Evolutionary conservation across 148 eudicot genomes (phyloP), one percentile per base, ranked within the genome.

Genomic region (Polygonum aviculare): DNA sequence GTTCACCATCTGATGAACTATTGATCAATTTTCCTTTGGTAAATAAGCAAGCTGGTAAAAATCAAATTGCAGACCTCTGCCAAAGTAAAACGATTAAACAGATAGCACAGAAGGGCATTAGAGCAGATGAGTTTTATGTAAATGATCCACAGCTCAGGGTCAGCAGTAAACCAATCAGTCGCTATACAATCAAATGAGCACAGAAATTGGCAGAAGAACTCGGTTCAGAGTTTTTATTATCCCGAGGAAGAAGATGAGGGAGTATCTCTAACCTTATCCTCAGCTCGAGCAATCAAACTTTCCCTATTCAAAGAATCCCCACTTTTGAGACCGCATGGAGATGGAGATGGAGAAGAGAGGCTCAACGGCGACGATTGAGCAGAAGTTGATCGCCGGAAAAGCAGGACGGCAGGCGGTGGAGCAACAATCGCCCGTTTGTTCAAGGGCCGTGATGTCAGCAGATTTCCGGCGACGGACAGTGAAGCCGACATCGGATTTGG

Each of bases 401-500:
- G 72, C 14, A 67, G 21, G 2, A 38, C 72, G 4, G 72, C n/a
- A 5, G 45, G 11, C 16, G 84, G 69, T 1, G 78, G 67, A 69
- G 82, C 26, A n/a, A 74, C 76, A 70, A 19, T 19, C 0, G 81
- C 54, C 10, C 51, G 79, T 55, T 79, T 75, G 35, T 67, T 67
- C 19, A 18, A 38, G 35, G 78, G 82, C 49, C 19, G 84, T 76
- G 84, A 65, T 9, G 79, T 74, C 26, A 82, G 78, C 36, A 51
- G 16, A 79, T 65, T 38, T 38, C 78, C 75, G 8, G 84, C 50
- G 40, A 57, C 62, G 33, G 77, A 69, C 51, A 75, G 81, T 70
- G 72, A 79, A 41, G 59, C 80, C 52, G 85, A 76, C 85, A 83
- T 82, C 77, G 41, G 65, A 78, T 40, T 70, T 83, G 83, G 10